Conservation (phyloP, 768 basidiomycete genomes). For the Tulasnella sp. region DNA sequence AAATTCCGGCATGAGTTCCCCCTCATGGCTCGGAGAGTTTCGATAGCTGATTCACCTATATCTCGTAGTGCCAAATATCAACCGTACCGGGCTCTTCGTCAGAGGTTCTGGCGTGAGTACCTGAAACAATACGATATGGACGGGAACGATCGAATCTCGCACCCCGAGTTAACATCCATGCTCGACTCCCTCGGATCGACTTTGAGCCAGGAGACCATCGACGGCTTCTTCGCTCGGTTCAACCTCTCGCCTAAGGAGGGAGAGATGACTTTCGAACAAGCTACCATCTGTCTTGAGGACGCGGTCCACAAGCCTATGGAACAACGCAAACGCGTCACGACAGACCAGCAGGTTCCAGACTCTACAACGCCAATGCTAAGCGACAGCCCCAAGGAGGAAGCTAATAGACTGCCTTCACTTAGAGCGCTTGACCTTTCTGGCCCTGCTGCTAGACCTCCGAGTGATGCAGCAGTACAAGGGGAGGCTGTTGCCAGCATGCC, state of each 20-base stretch:
- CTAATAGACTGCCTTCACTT: background rate
- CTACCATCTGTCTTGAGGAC: constrained; percentile 74
- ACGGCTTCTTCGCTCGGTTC: constrained; percentile 69
- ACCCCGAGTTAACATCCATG: constrained; percentile 86
- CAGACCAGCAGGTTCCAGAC: constrained; percentile 33
- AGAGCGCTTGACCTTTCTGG: constrained; percentile 56
- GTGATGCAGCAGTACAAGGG: background rate
- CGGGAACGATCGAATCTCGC: constrained; percentile 63
- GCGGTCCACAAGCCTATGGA: constrained; percentile 66
- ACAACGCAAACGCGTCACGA: constrained; percentile 61
- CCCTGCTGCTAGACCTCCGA: constrained; percentile 27
- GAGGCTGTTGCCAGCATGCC: background rate
- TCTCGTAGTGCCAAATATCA: constrained; percentile 77
- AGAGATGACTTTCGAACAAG: constrained; percentile 70
- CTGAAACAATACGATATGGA: constrained; percentile 86
- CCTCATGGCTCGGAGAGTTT: background rate
- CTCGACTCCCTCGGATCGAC: constrained; percentile 96
- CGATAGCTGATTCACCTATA: constrained; percentile 15
- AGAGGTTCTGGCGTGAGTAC: constrained; percentile 85
- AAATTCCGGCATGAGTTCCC: constrained; percentile 41
- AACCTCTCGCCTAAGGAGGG: constrained; percentile 57
- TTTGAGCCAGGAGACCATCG: constrained; percentile 65
- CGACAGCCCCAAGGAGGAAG: constrained; percentile 21
- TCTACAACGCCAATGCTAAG: constrained; percentile 23
- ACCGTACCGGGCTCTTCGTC: constrained; percentile 84